Base-by-base conservation (phyloP, 78 protist species). In the Mantamonas sphyraenae region DNA sequence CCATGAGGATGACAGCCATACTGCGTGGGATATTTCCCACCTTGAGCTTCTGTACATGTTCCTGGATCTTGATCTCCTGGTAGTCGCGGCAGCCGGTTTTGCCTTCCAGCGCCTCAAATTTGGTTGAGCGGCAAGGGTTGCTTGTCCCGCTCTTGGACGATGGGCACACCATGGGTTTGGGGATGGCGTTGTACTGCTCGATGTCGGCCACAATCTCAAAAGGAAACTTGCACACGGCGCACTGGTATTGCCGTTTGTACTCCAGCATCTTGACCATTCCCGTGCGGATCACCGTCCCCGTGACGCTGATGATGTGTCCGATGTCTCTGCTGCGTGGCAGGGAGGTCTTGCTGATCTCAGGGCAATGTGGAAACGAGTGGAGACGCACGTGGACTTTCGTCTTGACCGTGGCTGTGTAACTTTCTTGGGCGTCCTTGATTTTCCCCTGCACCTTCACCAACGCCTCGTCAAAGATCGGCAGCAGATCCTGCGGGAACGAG, bases 41-140 rank as follows among this genome's bases (percentile, higher is more conserved):
- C 12, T 47, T 2, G n/a, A 7, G 16, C 2, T 24, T 12, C 1
- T 10, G 0, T 9, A 72, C 66, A 66, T 91, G 89, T 61, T 93
- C 97, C 42, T 93, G 97, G 2, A 93, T 30, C 50, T 67, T 69
- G 61, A 88, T 82, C 16, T 85, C 92, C 51, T 82, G 92, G 39
- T 73, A 72, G 45, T 85, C 86, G n/a, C 81, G 63, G 22, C 73
- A 71, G 14, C 64, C 65, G 12, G 77, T 20, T 64, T 16, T 10
- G 19, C 30, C 28, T 66, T 75, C 76, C 20, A 76, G 30, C n/a
- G 77, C 40, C 34, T 39, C 64, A 75, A 77, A 30, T 26, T 62
- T 39, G 28, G 42, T 71, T 28, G 55, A 20, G 34, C 3, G 19
- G 66, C 76, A 71, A 22, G 40, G 43, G 33, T 14, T n/a, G 42